phyloP scores from a whole-genome alignment of 2,329 filamentous ascomycete genomes.

The Elsinoe fawcettii region DNA sequence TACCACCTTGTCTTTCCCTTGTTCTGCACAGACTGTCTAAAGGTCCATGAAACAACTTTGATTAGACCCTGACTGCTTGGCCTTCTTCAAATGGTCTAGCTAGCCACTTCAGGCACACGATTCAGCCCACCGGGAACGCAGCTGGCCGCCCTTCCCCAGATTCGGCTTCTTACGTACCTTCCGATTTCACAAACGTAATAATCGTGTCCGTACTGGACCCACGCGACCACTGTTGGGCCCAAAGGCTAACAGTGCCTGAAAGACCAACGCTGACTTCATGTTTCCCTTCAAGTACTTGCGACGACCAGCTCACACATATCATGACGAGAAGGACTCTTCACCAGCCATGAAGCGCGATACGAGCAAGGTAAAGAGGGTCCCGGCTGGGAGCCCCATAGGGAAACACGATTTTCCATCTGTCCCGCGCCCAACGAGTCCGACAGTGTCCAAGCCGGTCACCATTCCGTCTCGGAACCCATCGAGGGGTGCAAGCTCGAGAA shows the following conservation, averaged over 20 bases:
- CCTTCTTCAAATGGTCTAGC: slow-evolving; percentile 9
- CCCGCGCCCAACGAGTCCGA: slow-evolving; percentile 23
- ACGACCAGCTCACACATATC: not conserved
- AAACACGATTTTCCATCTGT: slow-evolving; percentile 1
- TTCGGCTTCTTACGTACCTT: slow-evolving; percentile 14
- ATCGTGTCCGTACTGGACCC: not conserved
- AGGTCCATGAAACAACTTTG: slow-evolving; percentile 14
- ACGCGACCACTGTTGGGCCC: not conserved
- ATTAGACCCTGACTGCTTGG: slow-evolving; percentile 11
- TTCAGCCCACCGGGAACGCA: not conserved
- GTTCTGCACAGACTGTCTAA: slow-evolving; percentile 6
- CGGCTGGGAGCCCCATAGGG: slow-evolving; percentile 20
- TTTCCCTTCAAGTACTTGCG: slow-evolving; percentile 11
- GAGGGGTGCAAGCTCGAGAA: slow-evolving; percentile 25
- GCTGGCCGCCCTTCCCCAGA: slow-evolving; percentile 9
- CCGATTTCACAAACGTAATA: slow-evolving; percentile 14
- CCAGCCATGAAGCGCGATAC: slow-evolving; percentile 16
- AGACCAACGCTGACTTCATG: not conserved
- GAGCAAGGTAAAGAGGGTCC: slow-evolving; percentile 10
- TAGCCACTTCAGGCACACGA: not conserved
- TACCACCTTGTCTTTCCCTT: slow-evolving; percentile 2
- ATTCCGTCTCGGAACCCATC: slow-evolving; percentile 33
- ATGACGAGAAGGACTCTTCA: slow-evolving; percentile 6
- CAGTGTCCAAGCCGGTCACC: slow-evolving; percentile 35
- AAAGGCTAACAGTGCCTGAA: not conserved